Conservation (phyloP, 169 alveolate species). For the Theileria annulata region DNA sequence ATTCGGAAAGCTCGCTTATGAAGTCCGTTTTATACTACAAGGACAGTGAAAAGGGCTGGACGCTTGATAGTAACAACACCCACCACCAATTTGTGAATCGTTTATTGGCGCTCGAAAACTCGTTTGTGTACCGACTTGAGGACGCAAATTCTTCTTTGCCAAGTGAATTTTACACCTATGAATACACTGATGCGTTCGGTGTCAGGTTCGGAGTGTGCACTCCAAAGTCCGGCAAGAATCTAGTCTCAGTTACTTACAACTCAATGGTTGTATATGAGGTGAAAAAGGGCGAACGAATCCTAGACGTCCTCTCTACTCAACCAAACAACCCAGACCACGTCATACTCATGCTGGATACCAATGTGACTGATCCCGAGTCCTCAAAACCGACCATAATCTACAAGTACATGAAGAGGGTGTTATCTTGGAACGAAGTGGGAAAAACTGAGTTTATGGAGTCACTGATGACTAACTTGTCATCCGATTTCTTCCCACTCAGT, state of each 20-base stretch:
- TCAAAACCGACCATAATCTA: not conserved
- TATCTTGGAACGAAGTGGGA: not conserved
- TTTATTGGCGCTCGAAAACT: not conserved
- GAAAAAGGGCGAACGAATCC: not conserved
- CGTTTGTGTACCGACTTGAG: not conserved
- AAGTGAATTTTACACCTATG: slow-evolving; percentile 3
- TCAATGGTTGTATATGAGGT: not conserved
- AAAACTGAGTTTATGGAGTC: not conserved
- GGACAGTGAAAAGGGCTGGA: not conserved
- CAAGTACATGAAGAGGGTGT: not conserved
- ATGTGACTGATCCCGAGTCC: not conserved
- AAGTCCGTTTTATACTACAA: not conserved
- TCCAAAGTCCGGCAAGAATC: not conserved
- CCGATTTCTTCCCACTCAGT: not conserved
- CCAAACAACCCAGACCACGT: slow-evolving; percentile 6
- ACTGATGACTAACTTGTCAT: not conserved
- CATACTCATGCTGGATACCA: not conserved
- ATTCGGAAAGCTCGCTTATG: not conserved
- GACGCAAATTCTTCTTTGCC: not conserved
- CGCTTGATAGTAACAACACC: not conserved
- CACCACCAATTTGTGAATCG: not conserved
- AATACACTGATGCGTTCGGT: not conserved
- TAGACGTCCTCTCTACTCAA: not conserved
- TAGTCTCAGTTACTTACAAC: not conserved
- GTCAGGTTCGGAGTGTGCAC: slow-evolving; percentile 6